A percentile compares a stretch with the other conserved stretches of the same genome.
Evolutionary conservation across 257 asterid species (phyloP).

Genomic region (Leptodermis oblonga): DNA sequence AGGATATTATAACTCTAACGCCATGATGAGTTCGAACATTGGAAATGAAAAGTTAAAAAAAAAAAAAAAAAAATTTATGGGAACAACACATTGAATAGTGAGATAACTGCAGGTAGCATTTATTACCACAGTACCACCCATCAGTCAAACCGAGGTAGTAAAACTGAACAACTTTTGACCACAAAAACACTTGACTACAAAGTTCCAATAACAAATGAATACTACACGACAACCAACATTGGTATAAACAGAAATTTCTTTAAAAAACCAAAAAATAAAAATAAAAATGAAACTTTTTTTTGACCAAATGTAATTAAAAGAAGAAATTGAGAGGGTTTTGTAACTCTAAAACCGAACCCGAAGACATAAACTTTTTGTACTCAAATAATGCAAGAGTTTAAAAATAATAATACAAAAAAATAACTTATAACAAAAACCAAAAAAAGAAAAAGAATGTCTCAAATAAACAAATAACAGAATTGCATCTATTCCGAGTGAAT

Average conservation of each 20-base stretch:
- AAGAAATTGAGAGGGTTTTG: too few relatives aligned
- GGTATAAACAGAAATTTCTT: too few relatives aligned
- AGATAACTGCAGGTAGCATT: background rate
- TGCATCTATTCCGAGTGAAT: background rate
- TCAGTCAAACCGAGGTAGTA: conserved; percentile 20
- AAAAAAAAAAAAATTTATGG: too few relatives aligned
- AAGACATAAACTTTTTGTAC: too few relatives aligned
- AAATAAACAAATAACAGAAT: background rate
- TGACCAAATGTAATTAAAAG: too few relatives aligned
- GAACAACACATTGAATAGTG: background rate
- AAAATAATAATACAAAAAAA: too few relatives aligned
- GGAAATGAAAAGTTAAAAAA: too few relatives aligned
- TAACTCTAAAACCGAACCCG: too few relatives aligned
- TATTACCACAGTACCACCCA: conserved; percentile 13
- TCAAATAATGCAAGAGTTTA: too few relatives aligned
- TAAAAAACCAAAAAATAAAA: background rate
- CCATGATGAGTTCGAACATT: too few relatives aligned
- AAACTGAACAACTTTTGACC: conserved; percentile 33
- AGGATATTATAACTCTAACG: too few relatives aligned
- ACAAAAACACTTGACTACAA: too few relatives aligned
- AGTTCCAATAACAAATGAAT: background rate
- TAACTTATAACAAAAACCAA: background rate
- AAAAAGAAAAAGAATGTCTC: conserved; percentile 4
- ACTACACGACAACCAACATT: background rate
- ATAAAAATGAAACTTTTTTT: background rate